These are phyloP conservation scores for Petunia secreta DNA, from an alignment of 257 asterid genomes.

Conservation along the genomic window DNA sequence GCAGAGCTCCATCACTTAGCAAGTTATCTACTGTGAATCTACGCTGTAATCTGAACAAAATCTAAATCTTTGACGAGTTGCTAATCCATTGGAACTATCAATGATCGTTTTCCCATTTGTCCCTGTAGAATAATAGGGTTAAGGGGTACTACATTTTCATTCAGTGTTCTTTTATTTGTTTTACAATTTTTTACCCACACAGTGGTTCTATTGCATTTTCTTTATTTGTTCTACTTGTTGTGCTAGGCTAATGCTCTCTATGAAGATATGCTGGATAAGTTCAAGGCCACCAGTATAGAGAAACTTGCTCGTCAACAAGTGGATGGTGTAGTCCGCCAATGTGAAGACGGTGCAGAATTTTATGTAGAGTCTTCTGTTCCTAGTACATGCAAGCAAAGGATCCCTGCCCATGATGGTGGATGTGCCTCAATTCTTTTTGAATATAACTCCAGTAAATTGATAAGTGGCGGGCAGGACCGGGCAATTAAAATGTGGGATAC, in stretches of 20 bases:
- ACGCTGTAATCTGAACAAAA: neutral
- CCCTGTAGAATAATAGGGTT: constrained; percentile 15
- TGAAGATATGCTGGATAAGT: constrained; percentile 64
- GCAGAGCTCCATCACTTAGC: neutral
- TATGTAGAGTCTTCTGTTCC: constrained; percentile 80
- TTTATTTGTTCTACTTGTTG: neutral
- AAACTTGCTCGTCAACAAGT: constrained; percentile 86
- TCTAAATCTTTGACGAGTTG: constrained; percentile 1
- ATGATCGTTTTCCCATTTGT: neutral
- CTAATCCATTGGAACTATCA: neutral
- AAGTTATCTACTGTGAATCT: neutral
- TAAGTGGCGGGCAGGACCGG: constrained; percentile 92
- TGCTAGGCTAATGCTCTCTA: constrained; percentile 78
- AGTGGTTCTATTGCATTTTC: constrained; percentile 8
- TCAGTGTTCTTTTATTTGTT: neutral
- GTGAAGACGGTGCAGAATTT: constrained; percentile 92
- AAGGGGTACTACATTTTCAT: neutral
- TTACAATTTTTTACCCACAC: neutral
- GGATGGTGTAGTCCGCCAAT: constrained; percentile 85
- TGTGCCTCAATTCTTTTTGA: constrained; percentile 74
- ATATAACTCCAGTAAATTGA: constrained; percentile 60
- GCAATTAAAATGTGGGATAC: constrained; percentile 88
- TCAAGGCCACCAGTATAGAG: constrained; percentile 61
- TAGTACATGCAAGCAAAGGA: constrained; percentile 71
- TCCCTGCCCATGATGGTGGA: constrained; percentile 93